Percentiles rank a stretch among this genome's conserved stretches.
phyloP scores from a whole-genome alignment of 1,284 basidiomycete species.

The Gymnopus androsaceus region DNA sequence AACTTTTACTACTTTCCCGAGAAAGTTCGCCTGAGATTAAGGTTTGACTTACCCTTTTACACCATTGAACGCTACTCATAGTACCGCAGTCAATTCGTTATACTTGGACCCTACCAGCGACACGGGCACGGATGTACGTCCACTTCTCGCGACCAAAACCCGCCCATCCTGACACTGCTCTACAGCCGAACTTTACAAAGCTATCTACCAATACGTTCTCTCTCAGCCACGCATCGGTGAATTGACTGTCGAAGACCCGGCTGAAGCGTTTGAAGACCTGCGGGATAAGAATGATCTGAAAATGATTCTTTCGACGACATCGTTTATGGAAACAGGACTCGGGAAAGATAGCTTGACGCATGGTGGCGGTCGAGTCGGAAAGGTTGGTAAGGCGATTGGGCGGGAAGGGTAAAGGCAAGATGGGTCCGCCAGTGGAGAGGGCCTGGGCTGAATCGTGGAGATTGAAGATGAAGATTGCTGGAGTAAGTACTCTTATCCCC shows the following conservation, averaged over 20 bases:
- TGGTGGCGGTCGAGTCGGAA: conserved; percentile 51
- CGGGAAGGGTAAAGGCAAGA: conserved; percentile 53
- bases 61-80: conserved; percentile 7
- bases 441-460: conserved; percentile 83
- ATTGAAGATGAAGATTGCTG: conserved; percentile 85
- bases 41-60: conserved; percentile 45
- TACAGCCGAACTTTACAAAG: conserved; percentile 83
- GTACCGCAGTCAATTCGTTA: conserved; percentile 82
- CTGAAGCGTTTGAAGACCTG: conserved; percentile 93
- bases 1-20: conserved; percentile 95
- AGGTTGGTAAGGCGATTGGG: conserved; percentile 39
- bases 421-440: conserved; percentile 77
- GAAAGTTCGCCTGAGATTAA: conserved; percentile 80
- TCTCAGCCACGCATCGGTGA: conserved; percentile 75
- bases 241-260: conserved; percentile 95
- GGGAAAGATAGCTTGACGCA: conserved; percentile 42
- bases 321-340: conserved; percentile 70
- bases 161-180: not conserved
- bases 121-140: conserved; percentile 87
- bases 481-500: too few species aligned
- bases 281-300: conserved; percentile 90
- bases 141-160: conserved; percentile 11
- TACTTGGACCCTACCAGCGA: conserved; percentile 89
- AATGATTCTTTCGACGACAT: conserved; percentile 69
- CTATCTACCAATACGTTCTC: conserved; percentile 82